phyloP scores from a whole-genome alignment of 2,329 filamentous ascomycete genomes.

The Aspergillus fijiensis region DNA sequence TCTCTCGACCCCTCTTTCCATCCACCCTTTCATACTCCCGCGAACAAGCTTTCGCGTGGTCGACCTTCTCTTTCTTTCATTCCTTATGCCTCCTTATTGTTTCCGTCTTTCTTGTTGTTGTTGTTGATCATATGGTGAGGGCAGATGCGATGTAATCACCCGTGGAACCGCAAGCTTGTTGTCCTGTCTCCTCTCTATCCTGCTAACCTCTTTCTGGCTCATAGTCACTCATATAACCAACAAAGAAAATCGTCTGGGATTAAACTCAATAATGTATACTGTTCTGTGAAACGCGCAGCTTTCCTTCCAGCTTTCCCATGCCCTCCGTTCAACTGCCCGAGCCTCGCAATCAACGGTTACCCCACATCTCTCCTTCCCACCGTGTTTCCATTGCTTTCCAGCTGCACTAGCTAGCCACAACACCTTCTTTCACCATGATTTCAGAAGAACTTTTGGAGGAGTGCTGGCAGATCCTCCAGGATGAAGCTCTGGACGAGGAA shows the following conservation, averaged over 20 bases:
- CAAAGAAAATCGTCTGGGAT: background rate
- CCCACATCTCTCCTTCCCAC: constrained; percentile 10
- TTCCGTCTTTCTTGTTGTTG: constrained; percentile 19
- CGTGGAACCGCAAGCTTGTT: constrained; percentile 20
- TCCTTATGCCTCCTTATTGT: constrained; percentile 20
- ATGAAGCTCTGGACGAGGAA: constrained; percentile 81
- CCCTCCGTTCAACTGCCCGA: background rate
- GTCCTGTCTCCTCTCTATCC: constrained; percentile 18
- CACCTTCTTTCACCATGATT: constrained; percentile 63
- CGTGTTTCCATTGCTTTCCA: constrained; percentile 3
- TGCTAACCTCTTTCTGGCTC: constrained; percentile 18
- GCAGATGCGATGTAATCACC: constrained; percentile 35
- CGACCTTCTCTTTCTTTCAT: background rate
- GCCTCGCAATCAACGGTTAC: constrained; percentile 2
- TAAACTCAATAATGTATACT: constrained; percentile 1
- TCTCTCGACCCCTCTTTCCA: background rate
- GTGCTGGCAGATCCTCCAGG: constrained; percentile 83
- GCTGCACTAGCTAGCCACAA: constrained; percentile 7
- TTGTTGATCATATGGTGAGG: constrained; percentile 20
- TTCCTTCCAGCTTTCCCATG: constrained; percentile 6
- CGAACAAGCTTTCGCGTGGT: background rate
- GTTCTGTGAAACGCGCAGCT: background rate
- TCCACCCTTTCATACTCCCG: background rate
- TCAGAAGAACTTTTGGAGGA: constrained; percentile 91
- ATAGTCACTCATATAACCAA: constrained; percentile 9